Conservation (phyloP, 805 yeast species). For the Cyberlindnera euphorbiiphila region DNA sequence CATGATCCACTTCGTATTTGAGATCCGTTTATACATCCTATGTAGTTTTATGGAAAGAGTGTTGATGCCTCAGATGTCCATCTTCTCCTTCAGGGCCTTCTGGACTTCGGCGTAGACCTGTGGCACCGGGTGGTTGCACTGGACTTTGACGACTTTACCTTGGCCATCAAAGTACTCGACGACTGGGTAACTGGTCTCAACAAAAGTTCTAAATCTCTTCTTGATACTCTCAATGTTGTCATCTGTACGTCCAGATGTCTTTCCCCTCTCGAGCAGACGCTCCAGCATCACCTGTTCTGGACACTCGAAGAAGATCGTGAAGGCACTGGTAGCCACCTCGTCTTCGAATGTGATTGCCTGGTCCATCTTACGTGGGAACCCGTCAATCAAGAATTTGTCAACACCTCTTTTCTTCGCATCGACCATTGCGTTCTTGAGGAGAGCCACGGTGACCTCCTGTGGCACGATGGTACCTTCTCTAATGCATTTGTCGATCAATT, state of each 20-base stretch:
- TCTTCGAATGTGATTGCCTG: conserved; percentile 94
- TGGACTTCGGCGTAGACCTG: conserved; percentile 69
- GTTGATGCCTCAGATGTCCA: conserved; percentile 16
- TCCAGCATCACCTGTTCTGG: conserved; percentile 79
- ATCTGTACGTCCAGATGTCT: conserved; percentile 91
- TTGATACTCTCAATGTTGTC: conserved; percentile 88
- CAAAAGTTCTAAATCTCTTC: conserved; percentile 82
- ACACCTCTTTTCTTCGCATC: conserved; percentile 47
- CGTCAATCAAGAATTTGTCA: conserved; percentile 75
- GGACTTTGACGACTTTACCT: conserved; percentile 70
- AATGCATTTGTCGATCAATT: conserved; percentile 77
- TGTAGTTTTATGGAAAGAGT: too few species aligned
- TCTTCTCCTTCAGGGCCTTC: conserved; percentile 51
- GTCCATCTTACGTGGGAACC: conserved; percentile 98
- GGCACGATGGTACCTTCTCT: conserved; percentile 92
- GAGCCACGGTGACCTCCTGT: conserved; percentile 81
- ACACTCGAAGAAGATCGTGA: conserved; percentile 76
- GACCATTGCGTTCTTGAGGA: conserved; percentile 74
- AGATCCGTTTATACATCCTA: too few species aligned
- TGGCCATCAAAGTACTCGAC: conserved; percentile 75
- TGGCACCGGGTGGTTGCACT: conserved; percentile 79
- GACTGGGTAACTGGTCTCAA: conserved; percentile 92
- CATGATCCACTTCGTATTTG: too few species aligned
- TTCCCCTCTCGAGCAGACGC: conserved; percentile 85
- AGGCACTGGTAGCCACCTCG: conserved; percentile 62